Evolutionary conservation across 495 filamentous ascomycete genomes (phyloP).

Genomic region (Aspergillus saccharolyticus): DNA sequence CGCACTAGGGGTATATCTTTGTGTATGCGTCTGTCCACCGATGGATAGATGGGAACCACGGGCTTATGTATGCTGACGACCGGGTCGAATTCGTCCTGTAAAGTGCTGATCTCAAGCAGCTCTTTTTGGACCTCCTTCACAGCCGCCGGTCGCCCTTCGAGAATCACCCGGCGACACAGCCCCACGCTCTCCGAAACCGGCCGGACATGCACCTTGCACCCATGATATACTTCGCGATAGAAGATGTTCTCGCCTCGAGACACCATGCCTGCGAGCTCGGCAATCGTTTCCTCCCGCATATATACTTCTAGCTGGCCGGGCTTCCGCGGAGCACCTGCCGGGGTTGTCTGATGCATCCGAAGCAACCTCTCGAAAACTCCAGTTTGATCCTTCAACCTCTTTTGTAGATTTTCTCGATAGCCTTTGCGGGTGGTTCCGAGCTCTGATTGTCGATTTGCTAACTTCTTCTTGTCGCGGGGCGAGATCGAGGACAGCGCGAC

Average conservation of each 20-base stretch:
- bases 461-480: neutral
- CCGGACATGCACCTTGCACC: slow-evolving; percentile 37
- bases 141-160: slow-evolving; percentile 31
- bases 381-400: neutral
- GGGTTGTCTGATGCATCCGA: neutral
- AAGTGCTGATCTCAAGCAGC: slow-evolving; percentile 19
- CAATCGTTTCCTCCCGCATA: slow-evolving; percentile 39
- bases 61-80: slow-evolving; percentile 29
- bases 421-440: neutral
- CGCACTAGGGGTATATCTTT: slow-evolving; percentile 27
- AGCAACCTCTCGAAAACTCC: neutral
- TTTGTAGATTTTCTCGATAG: neutral
- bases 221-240: slow-evolving; percentile 31
- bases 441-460: neutral
- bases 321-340: neutral
- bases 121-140: slow-evolving; percentile 27
- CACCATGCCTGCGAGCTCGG: slow-evolving; percentile 27
- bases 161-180: slow-evolving; percentile 28
- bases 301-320: slow-evolving; percentile 28
- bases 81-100: slow-evolving; percentile 28
- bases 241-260: slow-evolving; percentile 36
- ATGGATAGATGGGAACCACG: slow-evolving; percentile 27
- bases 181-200: slow-evolving; percentile 29
- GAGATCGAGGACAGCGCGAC: neutral
- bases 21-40: slow-evolving; percentile 15